Evolutionary conservation across 2,329 filamentous ascomycete species (phyloP).

Genomic region (Cercospora zeae-maydis): DNA sequence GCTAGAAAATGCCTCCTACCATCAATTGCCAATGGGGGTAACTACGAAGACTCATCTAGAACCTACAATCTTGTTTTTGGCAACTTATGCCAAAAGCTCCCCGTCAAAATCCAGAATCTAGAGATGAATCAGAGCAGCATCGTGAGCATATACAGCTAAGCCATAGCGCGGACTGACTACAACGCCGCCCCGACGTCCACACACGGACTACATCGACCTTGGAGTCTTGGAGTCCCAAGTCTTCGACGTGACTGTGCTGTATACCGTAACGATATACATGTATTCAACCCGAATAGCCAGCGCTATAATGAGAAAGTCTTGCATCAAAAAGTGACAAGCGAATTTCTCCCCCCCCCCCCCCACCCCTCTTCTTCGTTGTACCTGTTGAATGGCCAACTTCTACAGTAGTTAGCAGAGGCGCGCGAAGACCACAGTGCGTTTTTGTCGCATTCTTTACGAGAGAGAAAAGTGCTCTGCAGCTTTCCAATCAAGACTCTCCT

Average conservation of each 20-base stretch:
- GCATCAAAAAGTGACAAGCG: neutral
- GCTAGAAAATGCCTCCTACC: neutral
- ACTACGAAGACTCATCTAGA: no score
- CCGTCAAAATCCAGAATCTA: neutral
- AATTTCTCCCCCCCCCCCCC: no score
- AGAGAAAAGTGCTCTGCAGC: neutral
- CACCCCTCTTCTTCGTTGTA: no score
- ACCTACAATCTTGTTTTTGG: no score
- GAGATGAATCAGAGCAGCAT: neutral
- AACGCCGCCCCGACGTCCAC: no score
- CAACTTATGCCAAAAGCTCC: no score
- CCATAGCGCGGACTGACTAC: neutral
- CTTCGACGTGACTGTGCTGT: neutral
- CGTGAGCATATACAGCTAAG: neutral
- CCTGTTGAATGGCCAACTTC: no score
- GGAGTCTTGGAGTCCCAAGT: neutral
- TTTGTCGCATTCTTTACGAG: neutral
- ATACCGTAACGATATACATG: neutral
- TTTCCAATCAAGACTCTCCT: no score
- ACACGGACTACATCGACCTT: neutral
- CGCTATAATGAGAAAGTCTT: neutral
- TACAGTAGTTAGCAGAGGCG: no score
- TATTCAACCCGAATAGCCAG: neutral
- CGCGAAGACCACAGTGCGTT: no score
- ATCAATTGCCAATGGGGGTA: neutral